phyloP scores from a whole-genome alignment of 2,329 filamentous ascomycete genomes.

The Lachnellula arida region DNA sequence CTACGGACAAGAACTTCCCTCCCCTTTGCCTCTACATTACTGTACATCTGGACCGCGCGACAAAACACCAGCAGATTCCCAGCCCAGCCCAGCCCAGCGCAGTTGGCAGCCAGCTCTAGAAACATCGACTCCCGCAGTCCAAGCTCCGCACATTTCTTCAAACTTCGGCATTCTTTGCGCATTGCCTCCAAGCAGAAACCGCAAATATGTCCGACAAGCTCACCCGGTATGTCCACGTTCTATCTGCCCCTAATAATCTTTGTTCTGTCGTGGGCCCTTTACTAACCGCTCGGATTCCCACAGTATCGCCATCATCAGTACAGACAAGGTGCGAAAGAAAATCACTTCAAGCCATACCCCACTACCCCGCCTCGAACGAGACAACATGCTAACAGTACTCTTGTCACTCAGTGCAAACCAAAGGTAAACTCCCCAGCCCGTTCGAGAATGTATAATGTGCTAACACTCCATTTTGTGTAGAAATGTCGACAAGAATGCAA shows the following conservation, averaged over 20 bases:
- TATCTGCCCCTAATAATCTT: not conserved
- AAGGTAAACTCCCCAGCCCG: slow-evolving; percentile 52
- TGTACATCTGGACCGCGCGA: not conserved
- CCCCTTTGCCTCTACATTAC: not conserved
- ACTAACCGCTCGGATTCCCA: not conserved
- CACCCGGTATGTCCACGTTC: slow-evolving; percentile 65
- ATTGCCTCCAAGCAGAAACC: slow-evolving; percentile 3
- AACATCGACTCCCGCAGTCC: not conserved
- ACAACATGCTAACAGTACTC: slow-evolving; percentile 36
- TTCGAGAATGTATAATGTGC: slow-evolving; percentile 24
- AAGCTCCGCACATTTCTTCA: not conserved
- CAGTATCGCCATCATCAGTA: slow-evolving; percentile 98
- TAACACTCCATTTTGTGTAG: slow-evolving; percentile 40
- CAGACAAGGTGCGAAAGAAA: slow-evolving; percentile 73
- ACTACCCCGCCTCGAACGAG: slow-evolving; percentile 29
- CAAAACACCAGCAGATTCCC: too few species aligned
- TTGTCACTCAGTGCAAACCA: slow-evolving; percentile 67
- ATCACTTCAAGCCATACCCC: slow-evolving; percentile 35
- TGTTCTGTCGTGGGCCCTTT: not conserved
- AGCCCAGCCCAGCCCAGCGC: too few species aligned
- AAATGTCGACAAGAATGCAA: slow-evolving; percentile 99
- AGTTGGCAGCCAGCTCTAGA: not conserved
- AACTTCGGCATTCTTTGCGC: not conserved
- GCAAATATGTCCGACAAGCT: slow-evolving; percentile 80
- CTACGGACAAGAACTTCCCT: not conserved